Evolutionary conservation across 2,329 filamentous ascomycete species (phyloP), one percentile per base, ranked within the genome.

Genomic region (Endoconidiophora polonica): DNA sequence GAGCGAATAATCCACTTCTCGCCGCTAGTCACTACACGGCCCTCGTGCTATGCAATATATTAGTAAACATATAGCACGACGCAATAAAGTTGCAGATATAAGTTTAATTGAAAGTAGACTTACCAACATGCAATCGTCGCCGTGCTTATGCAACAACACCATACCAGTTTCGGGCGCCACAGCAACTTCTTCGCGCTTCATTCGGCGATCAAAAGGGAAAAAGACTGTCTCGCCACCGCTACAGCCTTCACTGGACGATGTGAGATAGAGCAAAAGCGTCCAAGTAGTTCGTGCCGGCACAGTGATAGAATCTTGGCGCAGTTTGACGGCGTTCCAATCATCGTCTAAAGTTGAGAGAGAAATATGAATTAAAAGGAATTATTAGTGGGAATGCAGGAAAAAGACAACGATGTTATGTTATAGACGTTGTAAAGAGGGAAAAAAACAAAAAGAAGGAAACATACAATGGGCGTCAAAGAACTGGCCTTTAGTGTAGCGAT

Each of bases 1-100:
- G 83, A 93, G 56, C 87, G 71, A 53, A 94, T 74, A 53, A 94
- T 80, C 87, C 87, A 94, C 65, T 94, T 94, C 66, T 94, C 86
- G 7, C 87, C 87, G 40, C 74, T 71, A 1, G 67, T 73, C 0
- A 94, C 87, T 61, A 93, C 80, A 52, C 76, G 73, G 0, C 87
- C 87, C 64, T 94, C 87, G 63, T 94, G 88, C 74, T 78, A 53
- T 37, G 50, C 29, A 45, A 23, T 50, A 45, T 48, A 26, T 22
- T 33, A 36, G 36, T 38, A 29, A 52, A 55, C 29, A 55, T 45
- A 52, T n/a, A 52, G 46, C 48, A 51, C 26, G 45, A 14, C 39
- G 40, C 36, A 41, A 36, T n/a, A 46, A 16, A 24, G 39, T 10
- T 24, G 3, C 14, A 24, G 7, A 38, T 39, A 38, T n/a, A 44